Percentiles rank a stretch among this genome's conserved stretches.
Conservation (phyloP, 2,329 filamentous ascomycete genomes). For the Clarireedia hainanense region DNA sequence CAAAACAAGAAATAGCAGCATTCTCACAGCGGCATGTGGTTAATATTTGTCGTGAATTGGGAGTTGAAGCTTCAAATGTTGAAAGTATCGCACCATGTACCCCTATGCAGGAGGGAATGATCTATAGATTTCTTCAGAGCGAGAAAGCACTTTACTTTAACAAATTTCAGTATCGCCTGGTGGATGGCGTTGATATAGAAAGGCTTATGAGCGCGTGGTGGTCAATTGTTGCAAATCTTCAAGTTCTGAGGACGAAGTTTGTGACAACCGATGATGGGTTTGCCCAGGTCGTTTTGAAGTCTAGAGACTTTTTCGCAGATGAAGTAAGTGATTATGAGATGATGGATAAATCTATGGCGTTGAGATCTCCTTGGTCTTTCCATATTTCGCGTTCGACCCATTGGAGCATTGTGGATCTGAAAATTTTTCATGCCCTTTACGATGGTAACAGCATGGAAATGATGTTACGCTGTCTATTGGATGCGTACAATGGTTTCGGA, state of each 20-base stretch:
- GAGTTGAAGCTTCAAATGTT: slow-evolving; percentile 44
- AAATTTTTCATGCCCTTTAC: slow-evolving; percentile 81
- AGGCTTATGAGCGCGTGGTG: slow-evolving; percentile 52
- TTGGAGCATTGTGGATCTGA: slow-evolving; percentile 43
- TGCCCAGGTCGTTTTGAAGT: slow-evolving; percentile 59
- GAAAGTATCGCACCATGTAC: slow-evolving; percentile 78
- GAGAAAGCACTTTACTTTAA: slow-evolving; percentile 65
- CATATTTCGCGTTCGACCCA: neutral
- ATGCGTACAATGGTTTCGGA: slow-evolving; percentile 38
- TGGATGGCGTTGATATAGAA: slow-evolving; percentile 34
- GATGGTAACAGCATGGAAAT: slow-evolving; percentile 72
- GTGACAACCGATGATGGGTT: slow-evolving; percentile 66
- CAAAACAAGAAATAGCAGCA: slow-evolving; percentile 33
- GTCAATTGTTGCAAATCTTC: slow-evolving; percentile 39
- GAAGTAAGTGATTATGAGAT: slow-evolving; percentile 21
- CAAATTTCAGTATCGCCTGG: slow-evolving; percentile 55
- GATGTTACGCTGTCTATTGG: slow-evolving; percentile 52
- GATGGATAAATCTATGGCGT: slow-evolving; percentile 20
- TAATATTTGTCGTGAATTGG: slow-evolving; percentile 39
- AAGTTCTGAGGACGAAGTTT: slow-evolving; percentile 69
- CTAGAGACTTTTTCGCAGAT: slow-evolving; percentile 37
- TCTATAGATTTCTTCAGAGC: slow-evolving; percentile 58
- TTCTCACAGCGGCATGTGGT: slow-evolving; percentile 31
- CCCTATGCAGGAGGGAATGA: slow-evolving; percentile 77
- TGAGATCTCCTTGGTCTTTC: slow-evolving; percentile 23